These are phyloP conservation scores for Candida gorgasii DNA, from an alignment of 805 yeast genomes.

Conservation along the genomic window DNA sequence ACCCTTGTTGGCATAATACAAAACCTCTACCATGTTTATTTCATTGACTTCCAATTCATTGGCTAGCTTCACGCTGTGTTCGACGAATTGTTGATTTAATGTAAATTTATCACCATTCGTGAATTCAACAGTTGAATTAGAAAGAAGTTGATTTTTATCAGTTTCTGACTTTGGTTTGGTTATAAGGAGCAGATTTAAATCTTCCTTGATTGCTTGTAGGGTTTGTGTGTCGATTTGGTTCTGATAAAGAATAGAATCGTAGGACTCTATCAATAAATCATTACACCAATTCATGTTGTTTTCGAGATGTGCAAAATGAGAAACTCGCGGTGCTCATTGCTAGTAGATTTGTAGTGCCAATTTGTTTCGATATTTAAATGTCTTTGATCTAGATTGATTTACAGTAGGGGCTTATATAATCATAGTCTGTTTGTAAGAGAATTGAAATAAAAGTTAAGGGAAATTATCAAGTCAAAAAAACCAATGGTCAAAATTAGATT, in stretches of 20 bases:
- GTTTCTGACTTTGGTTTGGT: slow-evolving; percentile 38
- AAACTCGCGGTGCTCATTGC: not conserved
- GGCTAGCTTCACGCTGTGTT: slow-evolving; percentile 60
- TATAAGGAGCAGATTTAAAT: slow-evolving; percentile 46
- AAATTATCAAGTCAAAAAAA: too few relatives aligned
- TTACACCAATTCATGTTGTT: slow-evolving; percentile 39
- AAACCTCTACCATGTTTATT: slow-evolving; percentile 66
- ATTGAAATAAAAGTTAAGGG: too few relatives aligned
- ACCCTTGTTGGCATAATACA: slow-evolving; percentile 47
- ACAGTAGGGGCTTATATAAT: too few relatives aligned
- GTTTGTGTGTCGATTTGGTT: slow-evolving; percentile 23
- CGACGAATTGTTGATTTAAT: slow-evolving; percentile 65
- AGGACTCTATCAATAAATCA: slow-evolving; percentile 44
- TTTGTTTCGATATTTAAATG: too few relatives aligned
- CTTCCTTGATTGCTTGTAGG: slow-evolving; percentile 39
- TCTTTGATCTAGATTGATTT: too few relatives aligned
- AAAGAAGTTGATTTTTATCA: slow-evolving; percentile 49
- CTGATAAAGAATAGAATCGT: slow-evolving; percentile 40
- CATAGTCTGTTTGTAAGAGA: too few relatives aligned
- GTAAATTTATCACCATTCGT: slow-evolving; percentile 58
- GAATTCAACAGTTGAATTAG: slow-evolving; percentile 40
- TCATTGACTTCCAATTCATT: slow-evolving; percentile 63
- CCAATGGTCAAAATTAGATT: too few relatives aligned
- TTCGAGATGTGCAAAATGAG: too few relatives aligned
- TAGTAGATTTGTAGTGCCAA: too few relatives aligned